Conservation (phyloP, 1,139 yeast genomes). For the Nakaseomyces kungkrabaensis region DNA sequence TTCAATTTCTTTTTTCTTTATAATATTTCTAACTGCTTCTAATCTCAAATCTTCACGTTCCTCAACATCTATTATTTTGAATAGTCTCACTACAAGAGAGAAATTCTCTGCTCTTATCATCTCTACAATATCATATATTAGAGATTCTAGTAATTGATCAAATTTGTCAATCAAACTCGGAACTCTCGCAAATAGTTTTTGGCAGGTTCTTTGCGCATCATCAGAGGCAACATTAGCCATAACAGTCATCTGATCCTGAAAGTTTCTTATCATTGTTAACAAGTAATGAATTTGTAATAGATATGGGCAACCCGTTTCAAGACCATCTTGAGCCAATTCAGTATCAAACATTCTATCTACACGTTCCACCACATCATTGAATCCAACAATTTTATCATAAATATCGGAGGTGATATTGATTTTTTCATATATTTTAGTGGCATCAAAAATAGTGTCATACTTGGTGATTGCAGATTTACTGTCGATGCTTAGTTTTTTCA, state of each 20-base stretch:
- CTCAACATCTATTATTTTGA: slow-evolving; percentile 73
- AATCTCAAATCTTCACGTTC: slow-evolving; percentile 66
- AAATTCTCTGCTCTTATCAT: slow-evolving; percentile 57
- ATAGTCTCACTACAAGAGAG: slow-evolving; percentile 58
- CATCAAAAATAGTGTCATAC: slow-evolving; percentile 48
- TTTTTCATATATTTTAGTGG: slow-evolving; percentile 62
- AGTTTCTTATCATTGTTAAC: slow-evolving; percentile 63
- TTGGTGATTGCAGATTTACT: slow-evolving; percentile 45
- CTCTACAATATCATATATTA: slow-evolving; percentile 58
- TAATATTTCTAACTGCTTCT: slow-evolving; percentile 39
- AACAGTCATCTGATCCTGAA: slow-evolving; percentile 59
- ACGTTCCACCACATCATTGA: slow-evolving; percentile 41
- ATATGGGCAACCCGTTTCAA: slow-evolving; percentile 49
- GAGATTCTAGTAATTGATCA: slow-evolving; percentile 55
- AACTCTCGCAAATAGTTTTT: slow-evolving; percentile 44
- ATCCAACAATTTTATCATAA: slow-evolving; percentile 51
- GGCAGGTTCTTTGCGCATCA: slow-evolving; percentile 62
- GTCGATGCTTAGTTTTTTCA: slow-evolving; percentile 47
- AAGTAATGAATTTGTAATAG: slow-evolving; percentile 60
- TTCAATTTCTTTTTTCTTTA: slow-evolving; percentile 30
- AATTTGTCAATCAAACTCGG: slow-evolving; percentile 43
- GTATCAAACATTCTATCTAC: slow-evolving; percentile 45
- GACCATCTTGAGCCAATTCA: slow-evolving; percentile 42
- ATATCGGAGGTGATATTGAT: slow-evolving; percentile 61
- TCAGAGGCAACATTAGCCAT: slow-evolving; percentile 48